Evolutionary conservation across 192 early-diverging fungal species (phyloP).

Genomic region (Entomortierella beljakovae): DNA sequence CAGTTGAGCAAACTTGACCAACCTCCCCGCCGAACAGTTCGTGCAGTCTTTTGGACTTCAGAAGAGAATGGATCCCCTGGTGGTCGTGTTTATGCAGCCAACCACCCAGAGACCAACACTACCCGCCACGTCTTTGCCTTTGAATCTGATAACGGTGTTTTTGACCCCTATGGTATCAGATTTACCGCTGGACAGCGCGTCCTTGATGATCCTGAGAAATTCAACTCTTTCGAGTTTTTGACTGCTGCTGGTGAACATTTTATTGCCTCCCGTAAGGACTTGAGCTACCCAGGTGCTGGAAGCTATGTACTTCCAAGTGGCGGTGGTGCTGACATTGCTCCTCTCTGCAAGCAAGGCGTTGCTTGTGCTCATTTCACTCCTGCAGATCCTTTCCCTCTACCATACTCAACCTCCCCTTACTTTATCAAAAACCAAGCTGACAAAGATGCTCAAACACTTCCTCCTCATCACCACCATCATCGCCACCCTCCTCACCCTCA

Average conservation of each 20-base stretch:
- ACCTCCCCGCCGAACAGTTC: constrained; percentile 64
- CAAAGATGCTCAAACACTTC: not conserved
- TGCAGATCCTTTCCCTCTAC: constrained; percentile 57
- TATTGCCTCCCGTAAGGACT: constrained; percentile 47
- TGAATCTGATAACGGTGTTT: constrained; percentile 71
- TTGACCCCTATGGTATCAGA: constrained; percentile 69
- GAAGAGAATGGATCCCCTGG: constrained; percentile 70
- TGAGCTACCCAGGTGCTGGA: constrained; percentile 53
- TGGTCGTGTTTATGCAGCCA: constrained; percentile 61
- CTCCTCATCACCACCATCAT: not conserved
- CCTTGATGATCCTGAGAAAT: constrained; percentile 3
- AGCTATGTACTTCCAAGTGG: constrained; percentile 54
- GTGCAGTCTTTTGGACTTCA: constrained; percentile 71
- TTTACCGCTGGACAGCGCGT: constrained; percentile 46
- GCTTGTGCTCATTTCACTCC: constrained; percentile 64
- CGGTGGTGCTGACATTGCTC: constrained; percentile 64
- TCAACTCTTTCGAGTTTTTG: constrained; percentile 40
- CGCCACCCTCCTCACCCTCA: not conserved
- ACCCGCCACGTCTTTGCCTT: constrained; percentile 65
- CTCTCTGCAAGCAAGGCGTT: constrained; percentile 66
- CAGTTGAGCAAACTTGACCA: constrained; percentile 35
- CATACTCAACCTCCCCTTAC: constrained; percentile 51
- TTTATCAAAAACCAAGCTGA: constrained; percentile 7
- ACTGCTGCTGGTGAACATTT: constrained; percentile 40
- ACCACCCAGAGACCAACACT: constrained; percentile 48